Evolutionary conservation across 805 yeast species (phyloP).

Genomic region (Saturnispora ahearnii): DNA sequence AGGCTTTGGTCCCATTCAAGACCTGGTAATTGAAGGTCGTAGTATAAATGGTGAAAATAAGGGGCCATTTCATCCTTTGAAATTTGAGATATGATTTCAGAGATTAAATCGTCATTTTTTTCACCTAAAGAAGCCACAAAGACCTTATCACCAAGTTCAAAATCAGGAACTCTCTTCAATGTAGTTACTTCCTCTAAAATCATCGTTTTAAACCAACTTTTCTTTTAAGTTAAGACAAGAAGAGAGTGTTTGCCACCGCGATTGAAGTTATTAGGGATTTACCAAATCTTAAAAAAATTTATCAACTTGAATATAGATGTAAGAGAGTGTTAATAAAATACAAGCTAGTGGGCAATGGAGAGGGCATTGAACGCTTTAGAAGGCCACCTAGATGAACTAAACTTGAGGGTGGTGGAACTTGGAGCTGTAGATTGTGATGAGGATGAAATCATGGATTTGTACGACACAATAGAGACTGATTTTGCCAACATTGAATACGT

Average conservation of each 20-base stretch:
- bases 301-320: neutral
- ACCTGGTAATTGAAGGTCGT: slow-evolving; percentile 32
- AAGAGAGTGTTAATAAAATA: neutral
- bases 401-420: neutral
- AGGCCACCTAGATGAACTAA: neutral
- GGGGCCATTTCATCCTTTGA: slow-evolving; percentile 65
- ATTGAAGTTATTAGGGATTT: neutral
- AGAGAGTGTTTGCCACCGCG: slow-evolving; percentile 6
- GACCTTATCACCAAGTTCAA: slow-evolving; percentile 70
- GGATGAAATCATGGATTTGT: slow-evolving; percentile 15
- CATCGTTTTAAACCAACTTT: neutral
- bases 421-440: neutral
- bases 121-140: slow-evolving; percentile 40
- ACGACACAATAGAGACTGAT: slow-evolving; percentile 15
- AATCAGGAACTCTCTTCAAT: slow-evolving; percentile 65
- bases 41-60: slow-evolving; percentile 60
- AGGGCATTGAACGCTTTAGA: neutral
- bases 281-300: neutral
- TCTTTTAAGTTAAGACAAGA: neutral
- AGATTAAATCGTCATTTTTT: slow-evolving; percentile 26
- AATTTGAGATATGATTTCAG: slow-evolving; percentile 46
- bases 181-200: slow-evolving; percentile 9
- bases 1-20: slow-evolving; percentile 53
- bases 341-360: neutral
- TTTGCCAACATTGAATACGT: slow-evolving; percentile 10